These are phyloP conservation scores for Pythium brachiatum DNA, from an alignment of 352 stramenopile species.

Conservation along the genomic window DNA sequence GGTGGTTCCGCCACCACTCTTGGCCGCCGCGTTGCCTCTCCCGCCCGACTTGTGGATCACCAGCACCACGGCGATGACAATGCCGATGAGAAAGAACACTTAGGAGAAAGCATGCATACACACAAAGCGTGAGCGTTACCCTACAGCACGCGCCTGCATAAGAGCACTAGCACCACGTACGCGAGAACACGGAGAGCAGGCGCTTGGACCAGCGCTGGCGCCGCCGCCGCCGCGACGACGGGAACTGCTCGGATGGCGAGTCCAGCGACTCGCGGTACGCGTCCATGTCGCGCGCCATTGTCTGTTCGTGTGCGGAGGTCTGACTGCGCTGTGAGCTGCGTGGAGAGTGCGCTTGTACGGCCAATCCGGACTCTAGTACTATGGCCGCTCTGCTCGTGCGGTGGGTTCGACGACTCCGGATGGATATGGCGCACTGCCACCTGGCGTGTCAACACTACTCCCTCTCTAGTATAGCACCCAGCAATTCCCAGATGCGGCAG, in stretches of 20 bases:
- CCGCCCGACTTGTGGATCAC: slow-evolving; percentile 26
- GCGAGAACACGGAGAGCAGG: slow-evolving; percentile 17
- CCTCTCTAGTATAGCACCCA: neutral
- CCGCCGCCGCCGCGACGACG: slow-evolving; percentile 8
- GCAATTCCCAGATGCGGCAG: neutral
- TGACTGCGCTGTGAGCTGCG: too few relatives aligned
- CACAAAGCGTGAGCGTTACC: neutral
- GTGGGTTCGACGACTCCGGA: neutral
- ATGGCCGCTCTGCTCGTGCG: neutral
- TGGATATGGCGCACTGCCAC: neutral
- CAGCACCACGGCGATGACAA: slow-evolving; percentile 37
- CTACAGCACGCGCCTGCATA: neutral
- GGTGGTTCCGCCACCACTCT: neutral
- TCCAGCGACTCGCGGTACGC: slow-evolving; percentile 14
- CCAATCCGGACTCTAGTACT: too few relatives aligned
- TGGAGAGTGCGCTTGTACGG: too few relatives aligned
- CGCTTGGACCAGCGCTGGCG: slow-evolving; percentile 17
- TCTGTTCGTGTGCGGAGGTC: neutral
- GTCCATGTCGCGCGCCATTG: slow-evolving; percentile 13
- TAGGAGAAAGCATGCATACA: neutral
- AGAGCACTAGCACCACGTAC: slow-evolving; percentile 1
- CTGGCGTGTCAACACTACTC: neutral
- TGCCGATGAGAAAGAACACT: slow-evolving; percentile 27
- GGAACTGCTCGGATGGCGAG: neutral
- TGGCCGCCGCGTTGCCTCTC: neutral